These are phyloP conservation scores for Neckera pumila DNA, from an alignment of 225 moss, liverwort and hornwort species.

Conservation along the genomic window DNA sequence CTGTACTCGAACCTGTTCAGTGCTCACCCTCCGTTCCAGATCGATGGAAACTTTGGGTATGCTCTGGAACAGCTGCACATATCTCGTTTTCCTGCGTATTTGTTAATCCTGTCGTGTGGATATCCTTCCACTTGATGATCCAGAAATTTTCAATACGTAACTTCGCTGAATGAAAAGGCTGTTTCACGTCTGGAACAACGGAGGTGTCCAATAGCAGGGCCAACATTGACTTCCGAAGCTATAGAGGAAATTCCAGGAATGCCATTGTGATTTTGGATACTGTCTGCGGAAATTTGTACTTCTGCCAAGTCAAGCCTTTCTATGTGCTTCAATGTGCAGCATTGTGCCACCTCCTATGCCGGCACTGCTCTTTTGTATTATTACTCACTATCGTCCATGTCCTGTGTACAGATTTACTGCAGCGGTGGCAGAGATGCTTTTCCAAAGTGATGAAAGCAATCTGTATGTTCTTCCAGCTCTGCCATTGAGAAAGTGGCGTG, in stretches of 20 bases:
- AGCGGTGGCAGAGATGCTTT: conserved; percentile 82
- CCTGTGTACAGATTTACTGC: conserved; percentile 61
- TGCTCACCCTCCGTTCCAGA: conserved; percentile 96
- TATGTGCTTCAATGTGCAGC: background rate
- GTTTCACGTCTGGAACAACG: background rate
- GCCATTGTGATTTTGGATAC: background rate
- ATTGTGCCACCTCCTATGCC: background rate
- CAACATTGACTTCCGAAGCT: background rate
- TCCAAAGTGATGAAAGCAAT: conserved; percentile 74
- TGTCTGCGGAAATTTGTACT: background rate
- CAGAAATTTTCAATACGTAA: background rate
- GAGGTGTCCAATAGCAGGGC: background rate
- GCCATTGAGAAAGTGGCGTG: conserved; percentile 55
- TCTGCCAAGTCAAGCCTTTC: background rate
- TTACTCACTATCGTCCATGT: background rate
- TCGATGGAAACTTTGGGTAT: conserved; percentile 98
- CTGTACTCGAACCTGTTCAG: conserved; percentile 82
- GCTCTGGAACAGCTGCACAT: background rate
- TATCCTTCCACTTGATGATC: background rate
- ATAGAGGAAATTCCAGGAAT: background rate
- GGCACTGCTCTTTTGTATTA: background rate
- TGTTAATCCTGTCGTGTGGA: background rate
- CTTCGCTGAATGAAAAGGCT: background rate
- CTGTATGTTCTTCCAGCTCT: conserved; percentile 81
- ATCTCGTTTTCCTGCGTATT: background rate